Evolutionary conservation across 116 monocot genomes (phyloP), one percentile per base, ranked within the genome.

Genomic region (Zostera marina): DNA sequence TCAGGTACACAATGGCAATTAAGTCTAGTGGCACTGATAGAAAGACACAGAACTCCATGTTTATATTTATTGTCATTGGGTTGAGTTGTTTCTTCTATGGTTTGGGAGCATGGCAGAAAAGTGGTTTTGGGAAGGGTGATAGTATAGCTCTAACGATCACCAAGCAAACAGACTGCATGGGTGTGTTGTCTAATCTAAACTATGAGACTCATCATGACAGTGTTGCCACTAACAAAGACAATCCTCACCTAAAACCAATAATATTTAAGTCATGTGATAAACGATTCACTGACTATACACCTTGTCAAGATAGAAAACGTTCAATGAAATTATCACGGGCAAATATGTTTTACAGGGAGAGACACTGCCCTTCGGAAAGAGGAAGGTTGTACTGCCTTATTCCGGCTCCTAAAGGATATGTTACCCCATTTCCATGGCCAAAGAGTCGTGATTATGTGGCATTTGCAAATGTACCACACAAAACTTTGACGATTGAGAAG

Each of bases 1-100:
- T 48, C 57, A 68, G 72, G 66, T 51, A 22, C 32, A 63, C 12
- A 17, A 84, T 84, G 80, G 73, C 74, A 20, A 65, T 60, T 7
- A 84, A 76, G 42, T 67, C 59, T 52, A 84, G 66, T 42, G 47
- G 64, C 45, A 67, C 44, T 19, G 79, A 73, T 9, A 64, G 52
- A 44, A 79, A 65, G 49, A 71, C 79, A 11, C 44, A 69, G 38
- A 75, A 70, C 42, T 75, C 78, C 21, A 41, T 78, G 1, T 73
- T 75, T 32, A 64, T 85, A 51, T 65, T 81, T 40, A 74, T 85
- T 56, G 64, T 79, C 26, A 52, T 77, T 20, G 85, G 75, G 14
- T 69, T 85, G 11, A 78, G 85, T 51, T 75, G 77, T 55, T 77
- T 81, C 60, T 85, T 85, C 73, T 85, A 77, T 56, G 44, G 78